Base-by-base conservation (phyloP, 2,329 filamentous ascomycete species). In the Monascus ruber region DNA sequence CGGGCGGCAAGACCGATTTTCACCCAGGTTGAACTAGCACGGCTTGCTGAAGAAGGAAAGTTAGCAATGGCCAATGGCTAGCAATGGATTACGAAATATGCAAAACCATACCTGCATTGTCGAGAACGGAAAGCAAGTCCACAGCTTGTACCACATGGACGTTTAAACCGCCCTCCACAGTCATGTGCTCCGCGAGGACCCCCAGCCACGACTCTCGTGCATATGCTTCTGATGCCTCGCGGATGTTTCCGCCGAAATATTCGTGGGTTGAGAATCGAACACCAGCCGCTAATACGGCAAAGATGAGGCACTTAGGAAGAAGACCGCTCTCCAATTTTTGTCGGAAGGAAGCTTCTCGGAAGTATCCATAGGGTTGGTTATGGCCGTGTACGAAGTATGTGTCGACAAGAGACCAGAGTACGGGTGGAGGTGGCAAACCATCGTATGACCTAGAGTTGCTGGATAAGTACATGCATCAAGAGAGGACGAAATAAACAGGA, bases 1-100 rank as follows among this genome's bases (percentile, higher is more conserved):
- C 85, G 91, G 50, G 64, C 51, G 1, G 55, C 49, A 2, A 56
- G 37, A 2, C 52, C 53, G 9, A 57, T 51, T 25, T 65, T 65
- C 5, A 66, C 41, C 64, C 62, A 66, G 1, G 53, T 61, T 6
- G 56, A 49, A 33, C 51, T 49, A 5, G 52, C 49, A 24, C 54
- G 53, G 25, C 59, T 57, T 31, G 47, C 59, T 61, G 37, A 4
- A 10, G 6, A 29, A 37, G 25, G 5, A 6, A 17, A 11, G 25
- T 42, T 31, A 42, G 29, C n/a, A 35, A 29, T 29, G 28, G 28
- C 28, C 10, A 29, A 10, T 29, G 3, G 11, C 17, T 31, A 25
- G 38, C 6, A 29, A 29, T 29, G 10, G 10, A 25, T 27, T 11
- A 11, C 5, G 8, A 8, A 17, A 17, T 17, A 17, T 17, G 17